Conservation (phyloP, 345 rosid genomes). For the Eucalyptus fibrosa region DNA sequence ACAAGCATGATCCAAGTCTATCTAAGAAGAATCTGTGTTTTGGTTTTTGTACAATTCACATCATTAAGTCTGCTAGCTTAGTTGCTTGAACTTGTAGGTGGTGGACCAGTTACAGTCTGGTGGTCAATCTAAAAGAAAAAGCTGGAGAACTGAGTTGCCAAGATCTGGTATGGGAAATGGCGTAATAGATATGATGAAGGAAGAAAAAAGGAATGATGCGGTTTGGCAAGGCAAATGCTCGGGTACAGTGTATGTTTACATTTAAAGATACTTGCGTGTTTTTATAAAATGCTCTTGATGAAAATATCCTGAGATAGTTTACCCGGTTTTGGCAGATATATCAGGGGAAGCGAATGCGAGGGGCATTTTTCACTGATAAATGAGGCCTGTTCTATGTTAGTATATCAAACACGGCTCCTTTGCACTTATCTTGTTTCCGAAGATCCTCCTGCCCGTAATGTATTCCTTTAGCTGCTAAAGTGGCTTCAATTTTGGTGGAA, state of each 20-base stretch:
- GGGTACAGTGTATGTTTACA: constrained; percentile 89
- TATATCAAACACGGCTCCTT: constrained; percentile 5
- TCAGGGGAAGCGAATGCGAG: constrained; percentile 79
- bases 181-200: constrained; percentile 58
- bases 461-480: background rate
- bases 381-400: constrained; percentile 96
- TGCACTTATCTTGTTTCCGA: background rate
- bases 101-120: constrained; percentile 92
- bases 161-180: constrained; percentile 46
- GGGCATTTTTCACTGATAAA: constrained; percentile 92
- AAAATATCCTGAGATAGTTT: background rate
- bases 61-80: background rate
- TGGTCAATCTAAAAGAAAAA: constrained; percentile 48
- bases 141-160: constrained; percentile 58
- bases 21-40: background rate
- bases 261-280: background rate
- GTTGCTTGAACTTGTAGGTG: constrained; percentile 28
- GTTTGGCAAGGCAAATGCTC: constrained; percentile 97
- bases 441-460: background rate
- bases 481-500: background rate
- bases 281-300: background rate
- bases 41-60: background rate
- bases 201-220: constrained; percentile 58
- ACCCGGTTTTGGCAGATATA: constrained; percentile 43
- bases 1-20: background rate